Percentiles rank a stretch among this genome's conserved stretches.
phyloP scores from a whole-genome alignment of 345 rosid species.

The Ricinus communis region DNA sequence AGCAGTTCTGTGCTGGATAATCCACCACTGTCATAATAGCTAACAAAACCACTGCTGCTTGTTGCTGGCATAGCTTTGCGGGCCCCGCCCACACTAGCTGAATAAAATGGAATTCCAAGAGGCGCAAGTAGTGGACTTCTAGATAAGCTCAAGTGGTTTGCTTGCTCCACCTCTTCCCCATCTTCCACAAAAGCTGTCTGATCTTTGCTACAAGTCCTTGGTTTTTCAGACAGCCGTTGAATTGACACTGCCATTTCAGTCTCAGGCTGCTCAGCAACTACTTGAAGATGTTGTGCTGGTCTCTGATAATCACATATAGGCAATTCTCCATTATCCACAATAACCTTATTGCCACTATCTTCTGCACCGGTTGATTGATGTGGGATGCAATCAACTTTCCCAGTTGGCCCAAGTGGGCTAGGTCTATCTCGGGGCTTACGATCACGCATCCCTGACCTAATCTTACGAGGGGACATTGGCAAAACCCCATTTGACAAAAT shows the following conservation, averaged over 20 bases:
- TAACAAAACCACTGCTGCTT: conserved; percentile 37
- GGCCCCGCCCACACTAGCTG: conserved; percentile 67
- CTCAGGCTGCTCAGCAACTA: conserved; percentile 51
- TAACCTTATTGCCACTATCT: conserved; percentile 42
- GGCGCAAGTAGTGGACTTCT: conserved; percentile 67
- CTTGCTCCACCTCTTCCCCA: conserved; percentile 55
- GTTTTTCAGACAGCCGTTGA: conserved; percentile 41
- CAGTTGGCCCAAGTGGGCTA: conserved; percentile 79
- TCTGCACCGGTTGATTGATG: conserved; percentile 54
- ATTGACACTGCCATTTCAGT: conserved; percentile 46
- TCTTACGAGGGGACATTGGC: conserved; percentile 62
- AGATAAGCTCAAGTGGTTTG: conserved; percentile 37
- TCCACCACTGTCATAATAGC: conserved; percentile 64
- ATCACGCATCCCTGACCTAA: conserved; percentile 63
- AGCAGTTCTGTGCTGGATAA: conserved; percentile 63
- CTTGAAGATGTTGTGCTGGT: conserved; percentile 48
- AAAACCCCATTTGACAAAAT: conserved; percentile 81
- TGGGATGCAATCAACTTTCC: conserved; percentile 61
- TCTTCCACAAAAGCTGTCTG: conserved; percentile 45
- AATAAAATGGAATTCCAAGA: conserved; percentile 68
- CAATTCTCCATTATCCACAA: conserved; percentile 63
- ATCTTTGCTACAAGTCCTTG: conserved; percentile 37
- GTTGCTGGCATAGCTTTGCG: conserved; percentile 48
- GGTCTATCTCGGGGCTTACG: conserved; percentile 73
- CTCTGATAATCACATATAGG: conserved; percentile 64